Evolutionary conservation across 2,329 filamentous ascomycete species (phyloP).

Genomic region (Nemania sp.): DNA sequence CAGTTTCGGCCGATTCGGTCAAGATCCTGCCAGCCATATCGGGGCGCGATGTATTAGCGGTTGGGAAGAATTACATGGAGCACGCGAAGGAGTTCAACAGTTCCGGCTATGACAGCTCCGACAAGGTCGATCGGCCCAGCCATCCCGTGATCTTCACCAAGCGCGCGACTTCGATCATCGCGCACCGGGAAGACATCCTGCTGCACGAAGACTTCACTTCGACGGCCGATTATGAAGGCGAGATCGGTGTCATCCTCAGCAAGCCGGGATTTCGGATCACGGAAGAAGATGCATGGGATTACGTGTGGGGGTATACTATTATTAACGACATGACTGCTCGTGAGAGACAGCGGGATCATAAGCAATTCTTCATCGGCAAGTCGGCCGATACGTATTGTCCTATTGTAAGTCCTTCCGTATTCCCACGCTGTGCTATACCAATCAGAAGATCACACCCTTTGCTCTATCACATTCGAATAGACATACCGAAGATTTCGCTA

Average conservation of each 20-base stretch:
- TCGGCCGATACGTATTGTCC: constrained; percentile 25
- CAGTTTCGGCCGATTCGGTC: background rate
- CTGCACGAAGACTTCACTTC: constrained; percentile 21
- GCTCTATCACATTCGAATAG: background rate
- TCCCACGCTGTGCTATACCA: no score
- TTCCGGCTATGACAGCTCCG: constrained; percentile 24
- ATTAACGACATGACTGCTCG: constrained; percentile 23
- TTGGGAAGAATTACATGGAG: constrained; percentile 24
- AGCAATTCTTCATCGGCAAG: constrained; percentile 25
- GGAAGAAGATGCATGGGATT: constrained; percentile 17
- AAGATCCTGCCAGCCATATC: constrained; percentile 18
- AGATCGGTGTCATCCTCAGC: constrained; percentile 24
- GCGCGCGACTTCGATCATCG: constrained; percentile 21
- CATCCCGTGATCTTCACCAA: constrained; percentile 25
- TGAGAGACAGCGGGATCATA: constrained; percentile 23
- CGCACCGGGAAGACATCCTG: constrained; percentile 15
- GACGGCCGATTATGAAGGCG: constrained; percentile 23
- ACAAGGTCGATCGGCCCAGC: constrained; percentile 21
- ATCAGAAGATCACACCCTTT: background rate
- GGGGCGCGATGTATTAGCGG: constrained; percentile 20
- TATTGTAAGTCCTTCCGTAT: constrained; percentile 9
- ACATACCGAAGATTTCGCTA: background rate
- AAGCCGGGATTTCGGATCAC: constrained; percentile 14
- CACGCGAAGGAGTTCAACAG: constrained; percentile 25
- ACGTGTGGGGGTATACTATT: constrained; percentile 25